Evolutionary conservation across 129 eudicot genomes (phyloP).

Genomic region (Logfia minima): DNA sequence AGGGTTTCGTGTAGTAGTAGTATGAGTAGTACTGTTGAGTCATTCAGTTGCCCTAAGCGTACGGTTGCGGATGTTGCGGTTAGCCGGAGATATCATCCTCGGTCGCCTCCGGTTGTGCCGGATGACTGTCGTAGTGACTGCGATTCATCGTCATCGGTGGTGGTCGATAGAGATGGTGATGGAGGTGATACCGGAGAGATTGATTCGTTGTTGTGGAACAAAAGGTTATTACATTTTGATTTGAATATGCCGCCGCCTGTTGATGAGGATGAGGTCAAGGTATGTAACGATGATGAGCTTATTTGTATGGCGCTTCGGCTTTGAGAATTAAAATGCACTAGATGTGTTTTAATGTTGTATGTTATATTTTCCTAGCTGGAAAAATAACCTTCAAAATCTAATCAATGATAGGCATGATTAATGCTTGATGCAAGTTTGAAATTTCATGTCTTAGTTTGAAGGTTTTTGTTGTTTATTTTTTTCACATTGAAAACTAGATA

Average conservation of each 20-base stretch:
- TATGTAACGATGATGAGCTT: conserved; percentile 30
- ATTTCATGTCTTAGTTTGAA: background rate
- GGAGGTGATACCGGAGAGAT: conserved; percentile 32
- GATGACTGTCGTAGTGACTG: conserved; percentile 80
- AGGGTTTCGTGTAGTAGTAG: conserved; percentile 47
- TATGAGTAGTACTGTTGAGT: conserved; percentile 63
- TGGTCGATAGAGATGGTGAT: conserved; percentile 41
- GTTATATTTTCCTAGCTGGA: background rate
- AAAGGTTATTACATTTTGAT: conserved; percentile 46
- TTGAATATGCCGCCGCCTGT: conserved; percentile 58
- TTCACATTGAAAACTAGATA: background rate
- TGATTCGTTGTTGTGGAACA: background rate
- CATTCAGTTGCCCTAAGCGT: conserved; percentile 56
- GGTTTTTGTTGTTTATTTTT: conserved; percentile 24
- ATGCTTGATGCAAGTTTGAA: background rate
- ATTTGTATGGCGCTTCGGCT: conserved; percentile 50
- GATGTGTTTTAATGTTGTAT: background rate
- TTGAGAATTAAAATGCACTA: conserved; percentile 25
- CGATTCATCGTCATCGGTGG: conserved; percentile 70
- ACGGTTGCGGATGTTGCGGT: background rate
- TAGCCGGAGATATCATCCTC: conserved; percentile 41
- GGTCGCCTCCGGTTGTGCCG: conserved; percentile 49
- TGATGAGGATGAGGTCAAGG: conserved; percentile 26
- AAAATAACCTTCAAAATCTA: conserved; percentile 14
- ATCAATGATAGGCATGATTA: conserved; percentile 20